Percentiles rank a stretch among this genome's conserved stretches.
Conservation (phyloP, 768 basidiomycete genomes). For the Mycena metata region DNA sequence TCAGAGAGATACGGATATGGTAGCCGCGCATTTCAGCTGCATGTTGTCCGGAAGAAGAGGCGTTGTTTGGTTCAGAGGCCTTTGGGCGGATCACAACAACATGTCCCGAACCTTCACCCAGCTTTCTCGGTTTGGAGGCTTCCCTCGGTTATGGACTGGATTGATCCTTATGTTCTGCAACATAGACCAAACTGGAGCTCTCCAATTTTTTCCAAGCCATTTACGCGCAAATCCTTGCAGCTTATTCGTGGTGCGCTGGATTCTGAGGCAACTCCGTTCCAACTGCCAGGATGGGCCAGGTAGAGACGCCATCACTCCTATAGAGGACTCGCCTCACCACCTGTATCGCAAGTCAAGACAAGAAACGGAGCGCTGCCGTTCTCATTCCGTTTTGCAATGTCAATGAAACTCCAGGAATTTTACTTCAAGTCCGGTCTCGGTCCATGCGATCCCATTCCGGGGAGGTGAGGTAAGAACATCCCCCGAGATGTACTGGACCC, state of each 20-base stretch:
- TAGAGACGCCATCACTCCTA: constrained; percentile 10
- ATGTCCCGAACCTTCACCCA: constrained; percentile 26
- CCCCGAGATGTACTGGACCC: neutral
- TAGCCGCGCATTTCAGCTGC: constrained; percentile 63
- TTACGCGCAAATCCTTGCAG: constrained; percentile 53
- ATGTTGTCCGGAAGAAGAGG: constrained; percentile 14
- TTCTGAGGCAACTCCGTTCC: constrained; percentile 26
- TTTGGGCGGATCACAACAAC: neutral
- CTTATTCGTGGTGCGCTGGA: constrained; percentile 46
- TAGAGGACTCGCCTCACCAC: neutral
- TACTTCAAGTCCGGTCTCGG: constrained; percentile 79
- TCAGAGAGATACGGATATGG: constrained; percentile 62
- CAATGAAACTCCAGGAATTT: constrained; percentile 70
- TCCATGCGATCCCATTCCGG: constrained; percentile 78
- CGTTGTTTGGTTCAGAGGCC: constrained; percentile 5
- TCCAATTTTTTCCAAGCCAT: constrained; percentile 45
- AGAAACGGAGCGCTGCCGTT: constrained; percentile 70
- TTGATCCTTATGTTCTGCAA: neutral
- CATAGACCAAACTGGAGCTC: constrained; percentile 22
- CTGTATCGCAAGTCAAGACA: constrained; percentile 30
- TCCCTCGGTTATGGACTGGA: neutral
- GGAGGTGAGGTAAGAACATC: constrained; percentile 77
- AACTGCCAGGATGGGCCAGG: constrained; percentile 28
- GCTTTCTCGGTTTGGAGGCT: constrained; percentile 23
- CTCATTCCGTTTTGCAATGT: constrained; percentile 87